A percentile compares a stretch with the other conserved stretches of the same genome.
phyloP scores from a whole-genome alignment of 2,329 filamentous ascomycete species.

The Cladophialophora carrionii region DNA sequence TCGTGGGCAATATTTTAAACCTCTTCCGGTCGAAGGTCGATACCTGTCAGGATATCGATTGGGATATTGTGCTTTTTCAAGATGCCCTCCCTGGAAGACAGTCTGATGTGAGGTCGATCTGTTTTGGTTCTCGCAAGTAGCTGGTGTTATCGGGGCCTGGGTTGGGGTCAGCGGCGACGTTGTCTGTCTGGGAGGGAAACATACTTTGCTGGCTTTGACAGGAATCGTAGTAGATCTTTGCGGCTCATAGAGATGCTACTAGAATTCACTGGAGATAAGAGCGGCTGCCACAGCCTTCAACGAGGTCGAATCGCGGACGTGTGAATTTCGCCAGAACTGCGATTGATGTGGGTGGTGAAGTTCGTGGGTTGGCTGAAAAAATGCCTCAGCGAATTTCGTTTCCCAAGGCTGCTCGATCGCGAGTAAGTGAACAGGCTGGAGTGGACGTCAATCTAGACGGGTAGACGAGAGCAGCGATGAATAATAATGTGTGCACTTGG shows the following conservation, averaged over 20 bases:
- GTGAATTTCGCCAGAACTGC: constrained; percentile 33
- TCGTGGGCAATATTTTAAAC: constrained; percentile 72
- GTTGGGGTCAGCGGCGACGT: constrained; percentile 17
- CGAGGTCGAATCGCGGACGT: constrained; percentile 5
- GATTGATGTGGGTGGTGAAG: constrained; percentile 12
- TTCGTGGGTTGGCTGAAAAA: constrained; percentile 19
- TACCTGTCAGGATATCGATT: constrained; percentile 69
- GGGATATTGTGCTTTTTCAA: constrained; percentile 68
- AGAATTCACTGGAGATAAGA: constrained; percentile 18
- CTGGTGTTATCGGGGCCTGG: constrained; percentile 67
- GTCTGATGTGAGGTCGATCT: constrained; percentile 31
- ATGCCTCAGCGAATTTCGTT: constrained; percentile 23
- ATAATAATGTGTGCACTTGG: not conserved
- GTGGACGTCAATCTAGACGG: not conserved
- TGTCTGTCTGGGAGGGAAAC: constrained; percentile 43
- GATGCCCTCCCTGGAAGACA: constrained; percentile 59
- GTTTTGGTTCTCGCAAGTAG: constrained; percentile 35
- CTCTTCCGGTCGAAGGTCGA: constrained; percentile 57
- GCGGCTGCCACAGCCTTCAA: constrained; percentile 24
- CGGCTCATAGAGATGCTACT: constrained; percentile 74
- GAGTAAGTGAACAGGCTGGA: not conserved
- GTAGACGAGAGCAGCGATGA: not conserved
- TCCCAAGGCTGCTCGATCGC: not conserved
- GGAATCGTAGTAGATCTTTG: constrained; percentile 86
- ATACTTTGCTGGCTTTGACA: constrained; percentile 93